phyloP scores from a whole-genome alignment of 306 rosid species.

The Trifolium fragiferum region DNA sequence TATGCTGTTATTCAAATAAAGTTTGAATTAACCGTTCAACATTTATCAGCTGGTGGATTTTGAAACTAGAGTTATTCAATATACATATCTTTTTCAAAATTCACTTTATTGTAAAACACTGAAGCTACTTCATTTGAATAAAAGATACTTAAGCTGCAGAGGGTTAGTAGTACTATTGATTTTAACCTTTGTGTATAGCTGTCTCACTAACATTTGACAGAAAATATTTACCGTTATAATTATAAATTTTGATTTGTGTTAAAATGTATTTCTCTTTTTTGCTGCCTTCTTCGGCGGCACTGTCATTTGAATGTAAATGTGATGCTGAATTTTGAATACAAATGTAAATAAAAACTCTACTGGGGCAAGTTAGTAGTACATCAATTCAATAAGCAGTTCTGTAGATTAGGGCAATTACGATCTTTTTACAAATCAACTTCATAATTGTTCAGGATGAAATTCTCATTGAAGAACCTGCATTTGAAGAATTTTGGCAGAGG shows the following conservation, averaged over 20 bases:
- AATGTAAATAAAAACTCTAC: not conserved
- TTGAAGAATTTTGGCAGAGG: conserved; percentile 73
- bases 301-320: conserved; percentile 8
- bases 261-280: conserved; percentile 11
- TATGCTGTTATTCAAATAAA: not conserved
- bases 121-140: conserved; percentile 2
- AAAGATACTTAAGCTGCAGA: conserved; percentile 13
- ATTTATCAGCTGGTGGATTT: conserved; percentile 15
- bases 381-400: conserved; percentile 1
- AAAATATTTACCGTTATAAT: not conserved
- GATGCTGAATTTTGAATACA: conserved; percentile 11
- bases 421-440: conserved; percentile 21
- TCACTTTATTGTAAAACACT: not conserved
- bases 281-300: not conserved
- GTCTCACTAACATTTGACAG: conserved; percentile 4
- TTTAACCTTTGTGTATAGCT: not conserved
- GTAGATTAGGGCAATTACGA: not conserved
- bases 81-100: not conserved
- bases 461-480: conserved; percentile 67
- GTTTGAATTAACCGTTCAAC: conserved; percentile 30
- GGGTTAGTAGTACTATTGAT: not conserved
- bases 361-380: not conserved
- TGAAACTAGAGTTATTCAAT: conserved; percentile 1
- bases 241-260: conserved; percentile 1
- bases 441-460: conserved; percentile 68